Evolutionary conservation across 345 rosid species (phyloP).

Genomic region (Alliaria petiolata): DNA sequence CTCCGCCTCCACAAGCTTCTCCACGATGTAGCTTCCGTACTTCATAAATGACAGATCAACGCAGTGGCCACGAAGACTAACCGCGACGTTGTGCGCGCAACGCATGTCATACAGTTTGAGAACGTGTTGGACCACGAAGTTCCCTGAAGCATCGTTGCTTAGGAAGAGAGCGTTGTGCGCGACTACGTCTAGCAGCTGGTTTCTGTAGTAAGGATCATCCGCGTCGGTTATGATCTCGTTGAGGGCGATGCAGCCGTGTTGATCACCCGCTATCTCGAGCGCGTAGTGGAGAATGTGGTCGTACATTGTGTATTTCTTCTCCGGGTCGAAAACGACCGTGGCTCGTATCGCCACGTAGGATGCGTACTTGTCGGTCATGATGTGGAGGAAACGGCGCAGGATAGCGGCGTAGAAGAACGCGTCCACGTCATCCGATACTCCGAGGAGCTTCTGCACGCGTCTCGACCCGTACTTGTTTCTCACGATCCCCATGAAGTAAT

Average conservation of each 20-base stretch:
- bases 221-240: background rate
- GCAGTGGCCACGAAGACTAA: background rate
- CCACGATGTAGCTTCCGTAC: conserved; percentile 5
- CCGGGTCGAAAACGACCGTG: background rate
- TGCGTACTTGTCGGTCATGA: conserved; percentile 13
- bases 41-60: background rate
- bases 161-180: background rate
- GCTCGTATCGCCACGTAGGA: conserved; percentile 16
- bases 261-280: background rate
- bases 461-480: background rate
- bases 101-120: background rate
- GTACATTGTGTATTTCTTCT: background rate
- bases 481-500: background rate
- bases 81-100: background rate
- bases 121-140: conserved; percentile 19
- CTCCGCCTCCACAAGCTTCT: background rate
- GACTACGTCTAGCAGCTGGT: background rate
- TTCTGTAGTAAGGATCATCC: background rate
- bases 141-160: conserved; percentile 11
- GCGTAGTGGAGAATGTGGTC: background rate
- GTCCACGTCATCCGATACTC: conserved; percentile 11
- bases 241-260: conserved; percentile 3
- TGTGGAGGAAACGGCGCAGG: background rate
- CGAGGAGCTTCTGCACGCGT: conserved; percentile 14
- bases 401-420: background rate